A percentile compares a stretch with the other conserved stretches of the same genome.
Conservation (phyloP, 495 filamentous ascomycete genomes). For the Bryoglossum gracile region DNA sequence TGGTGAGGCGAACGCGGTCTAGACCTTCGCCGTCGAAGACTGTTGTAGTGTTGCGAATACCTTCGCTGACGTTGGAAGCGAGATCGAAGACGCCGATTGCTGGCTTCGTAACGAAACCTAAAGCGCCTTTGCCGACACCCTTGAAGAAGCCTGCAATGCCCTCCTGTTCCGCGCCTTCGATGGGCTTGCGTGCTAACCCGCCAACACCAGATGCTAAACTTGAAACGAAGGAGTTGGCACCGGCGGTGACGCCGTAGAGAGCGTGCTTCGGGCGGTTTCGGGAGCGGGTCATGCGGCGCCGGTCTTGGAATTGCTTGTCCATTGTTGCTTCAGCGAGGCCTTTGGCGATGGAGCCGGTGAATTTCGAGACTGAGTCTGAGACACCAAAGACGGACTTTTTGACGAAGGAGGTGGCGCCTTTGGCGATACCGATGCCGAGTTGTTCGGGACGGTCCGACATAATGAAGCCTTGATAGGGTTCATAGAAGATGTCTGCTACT, state of each 20-base stretch:
- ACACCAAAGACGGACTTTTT: conserved; percentile 98
- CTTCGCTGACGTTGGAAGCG: conserved; percentile 91
- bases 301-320: conserved; percentile 97
- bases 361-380: conserved; percentile 90
- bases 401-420: conserved; percentile 92
- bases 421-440: conserved; percentile 87
- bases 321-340: conserved; percentile 88
- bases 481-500: conserved; percentile 96
- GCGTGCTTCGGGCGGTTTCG: conserved; percentile 95
- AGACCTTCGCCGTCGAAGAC: conserved; percentile 93
- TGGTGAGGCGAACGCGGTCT: conserved; percentile 83
- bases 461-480: conserved; percentile 95
- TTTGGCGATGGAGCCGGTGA: conserved; percentile 95
- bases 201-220: conserved; percentile 91
- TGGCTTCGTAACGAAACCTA: conserved; percentile 90
- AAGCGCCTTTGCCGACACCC: conserved; percentile 89
- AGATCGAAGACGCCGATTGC: conserved; percentile 96
- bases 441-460: conserved; percentile 94
- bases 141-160: conserved; percentile 92
- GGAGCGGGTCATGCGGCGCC: conserved; percentile 85
- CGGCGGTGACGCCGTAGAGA: conserved; percentile 89
- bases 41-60: conserved; percentile 96
- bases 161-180: conserved; percentile 95
- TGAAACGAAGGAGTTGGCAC: conserved; percentile 87
- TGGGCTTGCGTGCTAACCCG: conserved; percentile 83